Base-by-base conservation (phyloP, 2,329 filamentous ascomycete genomes). In the Arthroderma uncinatum region DNA sequence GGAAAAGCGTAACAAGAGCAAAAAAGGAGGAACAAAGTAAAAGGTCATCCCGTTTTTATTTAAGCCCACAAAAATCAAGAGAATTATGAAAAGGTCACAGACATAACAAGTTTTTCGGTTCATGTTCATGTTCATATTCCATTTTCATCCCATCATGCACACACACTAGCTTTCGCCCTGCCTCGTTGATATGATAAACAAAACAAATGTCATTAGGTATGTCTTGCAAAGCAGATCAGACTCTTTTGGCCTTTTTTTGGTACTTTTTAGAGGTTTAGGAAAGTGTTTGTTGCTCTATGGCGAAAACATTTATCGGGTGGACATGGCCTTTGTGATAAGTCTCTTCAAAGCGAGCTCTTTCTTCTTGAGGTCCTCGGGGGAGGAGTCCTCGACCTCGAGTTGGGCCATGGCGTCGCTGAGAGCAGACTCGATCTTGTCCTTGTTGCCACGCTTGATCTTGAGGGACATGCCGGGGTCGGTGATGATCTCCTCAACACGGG, bases 341-440 rank as follows among this genome's bases (percentile, higher is more conserved):
- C 93, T 83, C 89, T 97, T 98, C 64, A 98, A 83, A 61, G 90
- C 90, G 65, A 98, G 81, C 82, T 98, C 93, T 86, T 96, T 95
- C 89, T 97, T 97, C 89, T 95, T 97, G 67, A 98, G 81, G 73
- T 98, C 93, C 68, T 98, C 94, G 61, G 90, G 87, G 62, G 79
- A 78, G 58, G 89, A 88, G 67, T 98, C 94, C 76, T 92, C 88
- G 71, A 98, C 79, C 84, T 98, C 93, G 63, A 98, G 87, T 78
- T 94, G 87, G 64, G 84, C 88, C 93, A 98, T 97, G 68, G 93
- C 93, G 69, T 98, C 93, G 76, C 86, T 92, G 67, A 98, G 88
- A 66, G 90, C 88, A 72, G 87, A 85, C 84, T 98, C 93, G 65
- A 98, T 96, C 87, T 95, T 97, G 79, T 96, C 91, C 87, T 95